Evolutionary conservation across 2,329 filamentous ascomycete genomes (phyloP), one percentile per base, ranked within the genome.

Genomic region (Alternaria infectoria): DNA sequence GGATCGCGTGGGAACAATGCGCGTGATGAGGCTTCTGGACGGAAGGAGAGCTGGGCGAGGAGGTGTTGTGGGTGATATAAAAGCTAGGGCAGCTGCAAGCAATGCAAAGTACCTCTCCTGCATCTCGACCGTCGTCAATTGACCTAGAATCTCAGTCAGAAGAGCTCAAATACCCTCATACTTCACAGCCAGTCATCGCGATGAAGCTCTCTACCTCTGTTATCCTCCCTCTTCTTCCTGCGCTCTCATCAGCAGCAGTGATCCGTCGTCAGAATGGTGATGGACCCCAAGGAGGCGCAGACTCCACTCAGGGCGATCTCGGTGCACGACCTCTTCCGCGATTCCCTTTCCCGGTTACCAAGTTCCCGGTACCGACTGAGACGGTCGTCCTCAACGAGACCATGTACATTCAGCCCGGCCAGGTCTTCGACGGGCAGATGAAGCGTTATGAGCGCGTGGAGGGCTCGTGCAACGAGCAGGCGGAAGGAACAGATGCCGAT

Each of bases 381-480:
- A 73, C 71, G 21, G 64, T 72, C 3, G 71, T 73, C 17, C 60
- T 73, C 44, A 72, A 69, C 12, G 65, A 72, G 67, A 71, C 69
- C 46, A 68, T 67, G 65, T 73, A 73, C 60, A 71, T 73, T 47
- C 64, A 63, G 21, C 68, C 69, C 9, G 71, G 71, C 3, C 60
- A 73, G 58, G 65, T 71, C 23, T 73, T 72, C 9, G 71, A 73
- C 50, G 71, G 71, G 21, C 62, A 72, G 49, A 73, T 73, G 71
- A 73, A 72, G 65, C 69, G 71, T 32, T 73, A 73, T 25, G 71
- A 73, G 63, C 69, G 69, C 32, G 61, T 50, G 9, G 69, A 73
- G 40, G 71, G 71, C 15, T 69, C 66, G 45, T 73, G 71, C 50
- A 72, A 69, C 43, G 71, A 73, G 30, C 71, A 73, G 52, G 71